Evolutionary conservation across 2,329 filamentous ascomycete species (phyloP).

Genomic region (Phialophora expanda): DNA sequence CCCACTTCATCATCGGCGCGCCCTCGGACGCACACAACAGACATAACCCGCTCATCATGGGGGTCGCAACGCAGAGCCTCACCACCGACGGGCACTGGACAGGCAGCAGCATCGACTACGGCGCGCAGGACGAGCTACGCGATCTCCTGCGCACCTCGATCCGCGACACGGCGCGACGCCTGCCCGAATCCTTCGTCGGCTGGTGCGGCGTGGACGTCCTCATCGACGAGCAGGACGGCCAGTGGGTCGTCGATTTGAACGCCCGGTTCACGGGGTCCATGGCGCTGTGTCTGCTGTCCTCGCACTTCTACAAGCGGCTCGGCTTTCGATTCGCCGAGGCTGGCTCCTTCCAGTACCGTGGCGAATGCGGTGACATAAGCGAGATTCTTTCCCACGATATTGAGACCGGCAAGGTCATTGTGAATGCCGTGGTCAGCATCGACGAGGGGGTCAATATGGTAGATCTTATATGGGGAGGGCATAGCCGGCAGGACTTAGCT

Average conservation of each 20-base stretch:
- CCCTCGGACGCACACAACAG: not conserved
- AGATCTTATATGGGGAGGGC: slow-evolving; percentile 6
- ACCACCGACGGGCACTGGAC: slow-evolving; percentile 3
- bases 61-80: slow-evolving; percentile 1
- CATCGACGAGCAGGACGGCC: slow-evolving; percentile 1
- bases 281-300: not conserved
- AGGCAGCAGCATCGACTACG: slow-evolving; percentile 4
- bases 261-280: slow-evolving; percentile 1
- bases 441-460: not conserved
- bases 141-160: not conserved
- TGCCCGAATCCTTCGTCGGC: slow-evolving; percentile 1
- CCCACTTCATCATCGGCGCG: not conserved
- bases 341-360: not conserved
- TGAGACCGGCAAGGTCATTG: slow-evolving; percentile 1
- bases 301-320: slow-evolving; percentile 4
- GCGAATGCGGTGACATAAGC: not conserved
- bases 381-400: not conserved
- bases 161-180: not conserved
- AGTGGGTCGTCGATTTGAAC: slow-evolving; percentile 2
- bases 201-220: slow-evolving; percentile 4
- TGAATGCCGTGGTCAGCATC: not conserved
- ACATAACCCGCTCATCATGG: not conserved
- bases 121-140: not conserved
- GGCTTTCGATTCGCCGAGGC: slow-evolving; percentile 1
- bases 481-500: not conserved